Percentiles rank a stretch among this genome's conserved stretches.
phyloP scores from a whole-genome alignment of 2,329 filamentous ascomycete species.

The Eutypella sp. region DNA sequence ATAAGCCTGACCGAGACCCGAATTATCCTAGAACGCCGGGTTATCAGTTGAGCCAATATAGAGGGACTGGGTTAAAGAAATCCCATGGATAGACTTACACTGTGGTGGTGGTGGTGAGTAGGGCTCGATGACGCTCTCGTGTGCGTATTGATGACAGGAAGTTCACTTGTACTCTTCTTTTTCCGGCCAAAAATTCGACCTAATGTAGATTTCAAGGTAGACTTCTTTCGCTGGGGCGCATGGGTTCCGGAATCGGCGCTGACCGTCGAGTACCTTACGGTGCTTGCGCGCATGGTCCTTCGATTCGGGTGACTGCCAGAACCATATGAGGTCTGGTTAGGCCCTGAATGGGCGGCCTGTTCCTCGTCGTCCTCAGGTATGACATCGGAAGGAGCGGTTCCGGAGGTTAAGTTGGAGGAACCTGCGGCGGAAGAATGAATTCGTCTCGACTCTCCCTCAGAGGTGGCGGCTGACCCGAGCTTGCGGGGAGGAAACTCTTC shows the following conservation, averaged over 20 bases:
- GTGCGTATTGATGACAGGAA: constrained; percentile 22
- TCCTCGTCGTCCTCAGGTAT: constrained; percentile 16
- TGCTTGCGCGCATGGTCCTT: constrained; percentile 34
- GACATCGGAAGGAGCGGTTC: constrained; percentile 14
- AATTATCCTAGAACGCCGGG: constrained; percentile 31
- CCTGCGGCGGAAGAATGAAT: constrained; percentile 14
- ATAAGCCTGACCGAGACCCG: constrained; percentile 27
- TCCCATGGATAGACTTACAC: constrained; percentile 49
- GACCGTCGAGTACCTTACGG: constrained; percentile 42
- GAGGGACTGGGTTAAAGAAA: no score
- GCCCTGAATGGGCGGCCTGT: constrained; percentile 17
- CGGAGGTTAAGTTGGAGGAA: constrained; percentile 14
- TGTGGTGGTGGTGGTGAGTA: constrained; percentile 43
- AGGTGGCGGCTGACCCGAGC: constrained; percentile 33
- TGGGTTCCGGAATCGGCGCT: constrained; percentile 37
- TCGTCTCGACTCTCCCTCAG: constrained; percentile 22
- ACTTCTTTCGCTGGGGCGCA: constrained; percentile 50
- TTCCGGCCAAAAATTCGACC: constrained; percentile 55
- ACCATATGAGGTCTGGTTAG: constrained; percentile 21
- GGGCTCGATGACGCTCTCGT: constrained; percentile 20
- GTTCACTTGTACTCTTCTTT: constrained; percentile 40
- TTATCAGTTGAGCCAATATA: constrained; percentile 1
- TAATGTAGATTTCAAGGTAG: constrained; percentile 50
- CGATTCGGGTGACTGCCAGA: constrained; percentile 25
- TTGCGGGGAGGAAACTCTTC: constrained; percentile 51